These are phyloP conservation scores for Tulasnella sp. DNA, from an alignment of 768 basidiomycete species.

Conservation along the genomic window DNA sequence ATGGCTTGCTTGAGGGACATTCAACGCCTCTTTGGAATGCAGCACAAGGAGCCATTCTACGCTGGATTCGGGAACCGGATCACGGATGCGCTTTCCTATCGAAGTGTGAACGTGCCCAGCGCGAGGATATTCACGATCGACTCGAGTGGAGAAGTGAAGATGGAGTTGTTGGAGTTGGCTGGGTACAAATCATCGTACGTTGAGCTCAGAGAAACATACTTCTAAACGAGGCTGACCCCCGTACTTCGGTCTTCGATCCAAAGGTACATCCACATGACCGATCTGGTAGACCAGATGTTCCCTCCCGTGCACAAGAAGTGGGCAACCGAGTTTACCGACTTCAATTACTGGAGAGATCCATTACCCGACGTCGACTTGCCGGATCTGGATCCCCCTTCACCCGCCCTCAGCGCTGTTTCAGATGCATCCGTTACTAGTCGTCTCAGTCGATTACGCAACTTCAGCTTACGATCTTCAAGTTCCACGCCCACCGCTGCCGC, in stretches of 20 bases:
- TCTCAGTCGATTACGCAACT: slow-evolving; percentile 40
- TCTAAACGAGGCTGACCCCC: no score
- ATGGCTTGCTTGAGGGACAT: no score
- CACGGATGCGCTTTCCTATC: no score
- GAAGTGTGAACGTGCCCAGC: no score
- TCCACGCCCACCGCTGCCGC: slow-evolving; percentile 41
- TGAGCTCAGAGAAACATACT: no score
- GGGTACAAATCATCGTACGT: no score
- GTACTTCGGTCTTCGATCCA: neutral
- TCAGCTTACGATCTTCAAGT: slow-evolving; percentile 37
- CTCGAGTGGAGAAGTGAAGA: no score
- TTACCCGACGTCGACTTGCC: slow-evolving; percentile 79
- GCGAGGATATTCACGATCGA: no score
- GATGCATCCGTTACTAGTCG: slow-evolving; percentile 57
- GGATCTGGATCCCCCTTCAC: slow-evolving; percentile 70
- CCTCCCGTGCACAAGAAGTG: slow-evolving; percentile 91
- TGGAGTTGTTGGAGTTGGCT: no score
- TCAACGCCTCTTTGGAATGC: no score
- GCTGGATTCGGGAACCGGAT: no score
- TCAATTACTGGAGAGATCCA: slow-evolving; percentile 92
- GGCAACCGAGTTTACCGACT: slow-evolving; percentile 91
- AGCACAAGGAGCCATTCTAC: no score
- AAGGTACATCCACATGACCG: slow-evolving; percentile 65
- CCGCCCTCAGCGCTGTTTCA: slow-evolving; percentile 90
- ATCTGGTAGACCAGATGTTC: slow-evolving; percentile 99